Base-by-base conservation (phyloP, 2,329 filamentous ascomycete genomes). In the Botryotinia convoluta region DNA sequence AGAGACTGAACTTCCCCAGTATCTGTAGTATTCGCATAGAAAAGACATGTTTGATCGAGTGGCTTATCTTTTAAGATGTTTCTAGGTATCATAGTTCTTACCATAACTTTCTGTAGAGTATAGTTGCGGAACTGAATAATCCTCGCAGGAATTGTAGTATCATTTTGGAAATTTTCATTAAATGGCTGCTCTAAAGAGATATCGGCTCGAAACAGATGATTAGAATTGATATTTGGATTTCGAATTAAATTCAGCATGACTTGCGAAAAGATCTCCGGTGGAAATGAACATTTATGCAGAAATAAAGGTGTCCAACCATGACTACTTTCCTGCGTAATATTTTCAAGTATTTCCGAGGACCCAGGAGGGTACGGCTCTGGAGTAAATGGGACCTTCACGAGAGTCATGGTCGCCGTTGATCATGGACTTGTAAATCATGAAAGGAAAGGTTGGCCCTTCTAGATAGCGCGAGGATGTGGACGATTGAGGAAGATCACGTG, bases 11-110 rank as follows among this genome's bases (percentile, higher is more conserved):
- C 74, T 29, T 79, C 77, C 60, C 72, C 80, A 77, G 57, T 74
- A 45, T 42, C 76, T 77, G 39, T 80, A 78, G 32, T 74, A 26
- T 79, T 78, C 9, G 81, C 79, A 81, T 93, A 93, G 75, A 95
- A 87, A 72, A 93, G 87, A 81, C 94, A 97, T 2, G 94, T 97
- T 82, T 98, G 95, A 73, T 94, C 87, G 75, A 98, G 82, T 1
- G 91, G 86, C 32, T 85, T 84, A 81, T 98, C 95, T 39, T 95
- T 84, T 72, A 90, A 86, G 4, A 90, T 89, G 81, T 97, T 97
- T 69, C 95, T 87, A 4, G 95, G 95, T 64, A 98, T 90, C 78
- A 98, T 84, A 74, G 87, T 91, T 74, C 95, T 88, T 12, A 97
- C 88, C 32, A 97, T 85, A 1, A 89, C 89, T 76, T 91, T 90